These are phyloP conservation scores for Cyphellophora attinorum DNA, from an alignment of 2,329 filamentous ascomycete species.

Conservation along the genomic window DNA sequence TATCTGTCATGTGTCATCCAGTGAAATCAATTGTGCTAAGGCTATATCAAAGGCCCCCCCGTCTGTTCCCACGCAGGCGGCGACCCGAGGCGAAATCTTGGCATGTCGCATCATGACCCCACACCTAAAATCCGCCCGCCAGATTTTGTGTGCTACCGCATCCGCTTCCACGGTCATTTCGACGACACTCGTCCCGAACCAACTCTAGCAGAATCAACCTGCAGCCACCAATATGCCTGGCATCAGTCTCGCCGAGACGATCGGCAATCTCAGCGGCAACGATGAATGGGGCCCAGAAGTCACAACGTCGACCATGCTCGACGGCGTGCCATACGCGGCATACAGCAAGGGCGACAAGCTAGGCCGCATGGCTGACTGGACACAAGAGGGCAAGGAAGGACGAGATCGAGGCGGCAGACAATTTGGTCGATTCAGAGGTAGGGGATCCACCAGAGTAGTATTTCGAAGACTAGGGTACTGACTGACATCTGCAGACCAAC, in stretches of 20 bases:
- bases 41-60: too few relatives aligned
- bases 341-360: slow-evolving; percentile 99
- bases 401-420: slow-evolving; percentile 71
- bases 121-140: too few relatives aligned
- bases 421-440: slow-evolving; percentile 89
- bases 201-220: too few relatives aligned
- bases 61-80: too few relatives aligned
- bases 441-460: slow-evolving; percentile 12
- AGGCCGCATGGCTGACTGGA: slow-evolving; percentile 99
- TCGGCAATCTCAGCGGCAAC: slow-evolving; percentile 61
- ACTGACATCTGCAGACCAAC: slow-evolving; percentile 57
- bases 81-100: too few relatives aligned
- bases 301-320: slow-evolving; percentile 75
- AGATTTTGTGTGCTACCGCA: too few relatives aligned
- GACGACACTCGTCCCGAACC: too few relatives aligned
- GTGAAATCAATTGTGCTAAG: too few relatives aligned
- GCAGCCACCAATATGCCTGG: slow-evolving; percentile 37
- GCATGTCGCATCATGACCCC: too few relatives aligned
- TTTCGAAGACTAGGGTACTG: slow-evolving; percentile 1
- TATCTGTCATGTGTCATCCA: too few relatives aligned
- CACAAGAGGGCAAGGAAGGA: slow-evolving; percentile 68
- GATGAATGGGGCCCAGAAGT: slow-evolving; percentile 82
- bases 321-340: slow-evolving; percentile 92
- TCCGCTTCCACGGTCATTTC: too few relatives aligned
- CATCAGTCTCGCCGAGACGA: slow-evolving; percentile 54